Base-by-base conservation (phyloP, 257 asterid genomes). In the Scutellaria baicalensis region DNA sequence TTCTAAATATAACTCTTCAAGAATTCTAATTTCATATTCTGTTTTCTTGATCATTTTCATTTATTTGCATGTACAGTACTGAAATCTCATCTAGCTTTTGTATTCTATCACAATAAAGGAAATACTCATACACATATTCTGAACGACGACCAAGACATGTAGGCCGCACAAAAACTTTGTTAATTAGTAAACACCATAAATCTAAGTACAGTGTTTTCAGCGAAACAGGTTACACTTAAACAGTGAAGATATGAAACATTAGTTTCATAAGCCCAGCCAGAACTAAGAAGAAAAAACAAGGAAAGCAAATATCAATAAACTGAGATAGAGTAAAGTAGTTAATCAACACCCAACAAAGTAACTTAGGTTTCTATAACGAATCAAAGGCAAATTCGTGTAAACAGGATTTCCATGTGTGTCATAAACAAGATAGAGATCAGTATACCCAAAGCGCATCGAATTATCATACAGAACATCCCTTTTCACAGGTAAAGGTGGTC, bases 401-500 rank as follows among this genome's bases (percentile, higher is more conserved):
- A 55, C 61, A 62, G 59, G 71, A 33, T 44, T 14, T 16, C 27
- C 11, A 69, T 6, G 62, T 27, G 39, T 18, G 42, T n/a, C 68
- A 49, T 64, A 17, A 62, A 50, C 66, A 68, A 35, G 68, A 71
- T 69, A 61, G 50, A 60, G 68, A 78, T 51, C 35, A 60, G 43
- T 84, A 67, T 90, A 90, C 97, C 97, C 83, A 71, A 63, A 81
- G 68, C 74, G 76, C 63, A 79, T 73, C 6, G 86, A 77, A 70
- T 55, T 72, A 75, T 90, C 97, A 78, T 93, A 93, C 21, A 93
- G 96, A 78, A 83, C 93, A 11, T 93, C 98, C 78, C 97, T 82
- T 82, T 71, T 90, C 73, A 90, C 98, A 47, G 98, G 98, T 59
- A 93, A 83, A 72, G 98, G 98, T 54, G 98, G 77, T 0, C 98